These are phyloP conservation scores for Trichoderma sp. DNA, from an alignment of 2,329 filamentous ascomycete species.

Conservation along the genomic window DNA sequence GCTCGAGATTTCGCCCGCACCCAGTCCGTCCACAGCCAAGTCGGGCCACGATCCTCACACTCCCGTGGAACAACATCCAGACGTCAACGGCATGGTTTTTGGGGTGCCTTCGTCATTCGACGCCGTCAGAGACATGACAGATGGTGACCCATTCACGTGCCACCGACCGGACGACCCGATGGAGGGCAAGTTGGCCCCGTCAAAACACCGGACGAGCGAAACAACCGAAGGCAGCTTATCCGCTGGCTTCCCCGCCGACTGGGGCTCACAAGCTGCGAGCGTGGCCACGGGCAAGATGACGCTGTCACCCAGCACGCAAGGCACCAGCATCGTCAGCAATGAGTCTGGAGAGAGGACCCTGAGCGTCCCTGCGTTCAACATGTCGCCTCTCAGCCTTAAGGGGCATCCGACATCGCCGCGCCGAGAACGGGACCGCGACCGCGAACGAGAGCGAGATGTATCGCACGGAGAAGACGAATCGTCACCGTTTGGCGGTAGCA, in stretches of 20 bases:
- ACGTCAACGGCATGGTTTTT: slow-evolving; percentile 50
- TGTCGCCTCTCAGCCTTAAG: slow-evolving; percentile 45
- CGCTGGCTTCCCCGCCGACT: slow-evolving; percentile 57
- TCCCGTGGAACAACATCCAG: slow-evolving; percentile 44
- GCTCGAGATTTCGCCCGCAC: slow-evolving; percentile 33
- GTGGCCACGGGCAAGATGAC: slow-evolving; percentile 66
- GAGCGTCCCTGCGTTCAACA: slow-evolving; percentile 46
- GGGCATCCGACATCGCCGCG: slow-evolving; percentile 36
- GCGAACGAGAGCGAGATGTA: slow-evolving; percentile 12
- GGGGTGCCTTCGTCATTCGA: slow-evolving; percentile 51
- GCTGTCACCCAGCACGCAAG: slow-evolving; percentile 65
- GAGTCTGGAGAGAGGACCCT: slow-evolving; percentile 57
- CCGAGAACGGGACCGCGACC: slow-evolving; percentile 30
- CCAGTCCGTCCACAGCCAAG: slow-evolving; percentile 24
- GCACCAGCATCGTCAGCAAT: slow-evolving; percentile 65
- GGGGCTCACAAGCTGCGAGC: slow-evolving; percentile 64
- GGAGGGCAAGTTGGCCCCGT: slow-evolving; percentile 46
- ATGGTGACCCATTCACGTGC: slow-evolving; percentile 53
- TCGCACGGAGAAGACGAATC: slow-evolving; percentile 38
- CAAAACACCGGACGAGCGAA: slow-evolving; percentile 61
- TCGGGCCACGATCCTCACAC: slow-evolving; percentile 28
- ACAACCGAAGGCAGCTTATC: slow-evolving; percentile 63
- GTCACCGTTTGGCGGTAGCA: slow-evolving; percentile 46
- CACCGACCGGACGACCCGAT: slow-evolving; percentile 39
- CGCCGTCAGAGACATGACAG: slow-evolving; percentile 50